Base-by-base conservation (phyloP, 2,329 filamentous ascomycete genomes). In the Aspergillus brunneoviolaceus region DNA sequence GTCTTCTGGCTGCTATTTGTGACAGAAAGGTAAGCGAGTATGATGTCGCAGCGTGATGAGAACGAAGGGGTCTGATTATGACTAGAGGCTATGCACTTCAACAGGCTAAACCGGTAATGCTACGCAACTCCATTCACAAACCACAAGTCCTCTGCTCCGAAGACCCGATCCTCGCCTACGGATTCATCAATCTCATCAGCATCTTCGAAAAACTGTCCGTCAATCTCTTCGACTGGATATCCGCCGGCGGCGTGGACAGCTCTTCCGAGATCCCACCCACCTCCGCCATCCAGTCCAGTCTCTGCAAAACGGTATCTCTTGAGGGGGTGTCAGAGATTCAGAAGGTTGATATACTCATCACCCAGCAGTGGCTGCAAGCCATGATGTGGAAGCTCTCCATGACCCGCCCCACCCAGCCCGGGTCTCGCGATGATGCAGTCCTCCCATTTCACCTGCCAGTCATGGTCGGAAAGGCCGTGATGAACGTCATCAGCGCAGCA, bases 341-440 rank as follows among this genome's bases (percentile, higher is more conserved):
- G 66, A 88, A 87, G 57, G 86, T 89, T 6, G 87, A 90, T 66
- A 81, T 90, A 19, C 80, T 88, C 49, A 83, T 88, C 56, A 90
- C 87, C 2, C 88, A 90, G 69, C 87, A 89, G 69, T 91, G 88
- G 88, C 80, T 91, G 1, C 82, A 86, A 48, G 83, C 87, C 0
- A 88, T 90, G 77, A 85, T 90, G 55, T 91, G 88, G 88, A 88
- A 89, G 67, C 81, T 88, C 2, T 88, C 87, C 4, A 88, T 89
- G 60, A 87, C 87, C 66, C 84, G 85, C 42, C 82, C 86, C 16
- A 79, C 89, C 21, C 87, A 85, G 33, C 85, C 83, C 33, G 81
- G 81, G 2, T 80, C 86, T 0, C 74, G 79, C 2, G 68, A 73
- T 6, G 84, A 89, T 59, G 81, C 81, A 55, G 83, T 85, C 51